Conservation (phyloP, 345 rosid species). For the Anastatica hierochuntica region DNA sequence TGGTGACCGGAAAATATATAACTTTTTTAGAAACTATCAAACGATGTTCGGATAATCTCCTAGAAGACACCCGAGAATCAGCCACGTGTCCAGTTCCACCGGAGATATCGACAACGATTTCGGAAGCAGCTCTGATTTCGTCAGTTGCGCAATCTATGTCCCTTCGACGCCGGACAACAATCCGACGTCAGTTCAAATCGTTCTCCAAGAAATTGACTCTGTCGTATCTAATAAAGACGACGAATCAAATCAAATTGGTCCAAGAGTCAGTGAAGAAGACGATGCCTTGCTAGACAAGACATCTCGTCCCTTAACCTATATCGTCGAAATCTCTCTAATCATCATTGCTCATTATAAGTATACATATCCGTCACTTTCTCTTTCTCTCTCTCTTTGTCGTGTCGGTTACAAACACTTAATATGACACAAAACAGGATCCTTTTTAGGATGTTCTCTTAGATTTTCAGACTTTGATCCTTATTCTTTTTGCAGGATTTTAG, state of each 20-base stretch:
- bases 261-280: conserved; percentile 22
- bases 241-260: conserved; percentile 11
- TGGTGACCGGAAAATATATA: too few species aligned
- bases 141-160: conserved; percentile 39
- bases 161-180: conserved; percentile 65
- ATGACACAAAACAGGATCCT: conserved; percentile 8
- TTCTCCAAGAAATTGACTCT: conserved; percentile 18
- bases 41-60: conserved; percentile 32
- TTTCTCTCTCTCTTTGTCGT: conserved; percentile 1
- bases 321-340: conserved; percentile 26
- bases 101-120: conserved; percentile 34
- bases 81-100: conserved; percentile 29
- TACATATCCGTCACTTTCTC: background rate
- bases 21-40: too few species aligned
- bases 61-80: conserved; percentile 29
- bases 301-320: conserved; percentile 18
- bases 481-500: conserved; percentile 41
- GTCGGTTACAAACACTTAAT: conserved; percentile 16
- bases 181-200: conserved; percentile 26
- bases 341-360: conserved; percentile 14
- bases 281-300: conserved; percentile 20
- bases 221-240: conserved; percentile 27
- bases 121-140: conserved; percentile 26
- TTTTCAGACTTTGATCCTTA: too few species aligned
- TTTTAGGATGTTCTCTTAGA: too few species aligned